phyloP scores from a whole-genome alignment of 2,329 filamentous ascomycete species.

The Penicillium palitans region DNA sequence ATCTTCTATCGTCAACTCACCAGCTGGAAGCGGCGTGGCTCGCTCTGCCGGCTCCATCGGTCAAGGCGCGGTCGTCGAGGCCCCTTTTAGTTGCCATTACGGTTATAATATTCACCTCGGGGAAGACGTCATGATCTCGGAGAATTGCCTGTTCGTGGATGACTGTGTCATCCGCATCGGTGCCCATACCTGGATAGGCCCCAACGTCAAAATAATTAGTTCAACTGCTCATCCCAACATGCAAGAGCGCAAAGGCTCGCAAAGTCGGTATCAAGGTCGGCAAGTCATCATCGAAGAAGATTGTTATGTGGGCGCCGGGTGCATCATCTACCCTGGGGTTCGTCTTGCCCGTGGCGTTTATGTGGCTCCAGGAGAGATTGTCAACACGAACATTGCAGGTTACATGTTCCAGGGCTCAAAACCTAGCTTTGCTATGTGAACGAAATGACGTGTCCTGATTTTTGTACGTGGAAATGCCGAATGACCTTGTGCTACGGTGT shows the following conservation, averaged over 20 bases:
- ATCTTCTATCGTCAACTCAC: constrained; percentile 43
- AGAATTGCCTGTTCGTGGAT: constrained; percentile 83
- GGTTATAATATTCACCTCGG: constrained; percentile 92
- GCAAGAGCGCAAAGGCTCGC: constrained; percentile 70
- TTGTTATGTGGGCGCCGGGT: constrained; percentile 64
- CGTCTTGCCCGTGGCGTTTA: constrained; percentile 45
- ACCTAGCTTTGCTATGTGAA: constrained; percentile 42
- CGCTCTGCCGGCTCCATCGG: constrained; percentile 64
- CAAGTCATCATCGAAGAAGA: constrained; percentile 74
- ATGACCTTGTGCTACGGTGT: neutral
- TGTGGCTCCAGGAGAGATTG: constrained; percentile 48
- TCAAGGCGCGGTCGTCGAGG: constrained; percentile 75
- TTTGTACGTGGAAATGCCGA: neutral
- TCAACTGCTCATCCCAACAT: constrained; percentile 71
- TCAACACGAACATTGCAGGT: constrained; percentile 44
- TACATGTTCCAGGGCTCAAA: constrained; percentile 46
- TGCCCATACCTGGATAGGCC: constrained; percentile 66
- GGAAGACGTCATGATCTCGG: constrained; percentile 77
- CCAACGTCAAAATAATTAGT: constrained; percentile 83
- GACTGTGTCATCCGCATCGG: constrained; percentile 82
- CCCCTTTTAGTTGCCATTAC: constrained; percentile 90
- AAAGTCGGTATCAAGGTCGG: constrained; percentile 69
- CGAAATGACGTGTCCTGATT: constrained; percentile 5
- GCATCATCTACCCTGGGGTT: constrained; percentile 56
- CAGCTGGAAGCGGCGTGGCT: constrained; percentile 55